Evolutionary conservation across 2,329 filamentous ascomycete species (phyloP).

Genomic region (Paracorniculantispora psalliotae): DNA sequence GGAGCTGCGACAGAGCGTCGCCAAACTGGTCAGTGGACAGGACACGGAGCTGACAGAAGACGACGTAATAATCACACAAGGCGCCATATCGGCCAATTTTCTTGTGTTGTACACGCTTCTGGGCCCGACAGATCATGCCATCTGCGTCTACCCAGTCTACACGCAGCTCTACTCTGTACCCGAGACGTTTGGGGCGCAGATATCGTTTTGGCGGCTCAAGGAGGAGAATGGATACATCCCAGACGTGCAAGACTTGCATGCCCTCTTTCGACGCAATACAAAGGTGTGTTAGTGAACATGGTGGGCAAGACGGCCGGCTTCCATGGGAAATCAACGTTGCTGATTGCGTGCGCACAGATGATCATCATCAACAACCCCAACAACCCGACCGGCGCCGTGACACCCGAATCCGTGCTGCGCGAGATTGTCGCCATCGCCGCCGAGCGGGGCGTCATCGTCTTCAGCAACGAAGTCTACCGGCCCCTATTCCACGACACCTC

Average conservation of each 20-base stretch:
- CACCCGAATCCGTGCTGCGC: conserved; percentile 56
- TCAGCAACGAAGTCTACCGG: conserved; percentile 78
- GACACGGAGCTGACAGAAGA: conserved; percentile 43
- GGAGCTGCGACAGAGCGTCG: conserved; percentile 58
- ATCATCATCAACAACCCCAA: conserved; percentile 67
- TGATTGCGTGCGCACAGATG: conserved; percentile 27
- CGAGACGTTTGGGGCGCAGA: conserved; percentile 66
- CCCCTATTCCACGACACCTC: conserved; percentile 66
- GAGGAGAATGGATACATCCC: conserved; percentile 62
- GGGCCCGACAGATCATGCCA: conserved; percentile 71
- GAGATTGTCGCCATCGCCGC: conserved; percentile 60
- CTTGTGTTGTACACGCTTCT: conserved; percentile 70
- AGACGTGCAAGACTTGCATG: conserved; percentile 59
- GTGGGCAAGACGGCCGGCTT: conserved; percentile 20
- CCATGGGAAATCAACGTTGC: not conserved
- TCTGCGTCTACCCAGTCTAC: conserved; percentile 84
- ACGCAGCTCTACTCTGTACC: conserved; percentile 79
- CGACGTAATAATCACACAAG: conserved; percentile 70
- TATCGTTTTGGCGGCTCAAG: conserved; percentile 69
- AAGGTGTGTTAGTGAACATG: conserved; percentile 50
- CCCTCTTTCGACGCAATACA: conserved; percentile 61
- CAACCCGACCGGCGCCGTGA: conserved; percentile 72
- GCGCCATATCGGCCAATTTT: conserved; percentile 82
- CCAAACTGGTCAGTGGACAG: conserved; percentile 59
- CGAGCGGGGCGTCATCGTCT: conserved; percentile 58